Evolutionary conservation across 2,329 filamentous ascomycete genomes (phyloP), one percentile per base, ranked within the genome.

Genomic region (Ceratocystiopsis minuta): DNA sequence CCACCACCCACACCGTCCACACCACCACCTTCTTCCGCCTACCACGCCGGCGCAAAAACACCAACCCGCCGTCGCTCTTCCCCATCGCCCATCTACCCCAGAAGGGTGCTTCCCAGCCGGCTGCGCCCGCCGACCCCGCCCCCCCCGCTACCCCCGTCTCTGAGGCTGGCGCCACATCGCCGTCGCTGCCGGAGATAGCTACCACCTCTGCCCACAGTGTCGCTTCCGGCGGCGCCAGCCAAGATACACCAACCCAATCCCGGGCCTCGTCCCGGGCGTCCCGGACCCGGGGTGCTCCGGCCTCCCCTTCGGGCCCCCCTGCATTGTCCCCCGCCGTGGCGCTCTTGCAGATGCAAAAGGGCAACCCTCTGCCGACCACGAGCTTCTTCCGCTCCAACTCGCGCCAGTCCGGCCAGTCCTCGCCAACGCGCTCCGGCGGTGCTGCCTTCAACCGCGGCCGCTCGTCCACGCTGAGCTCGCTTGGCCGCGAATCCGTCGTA

Each of bases 381-480:
- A 62, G 65, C 11, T 54, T 72, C n/a, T 68, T 72, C 41, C 58
- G 63, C 17, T 64, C 64, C 2, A 58, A 53, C 31, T 68, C 65
- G 16, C 58, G 63, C 35, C 64, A 69, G 43, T 71, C 67, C 2
- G 75, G 74, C 16, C 76, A 74, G 41, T 94, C 88, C 0, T 79
- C 73, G 6, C 75, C 75, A 14, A 74, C 72, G 2, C 72, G 48
- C 24, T 47, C 46, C 1, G 36, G 41, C 12, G 38, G 33, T 2
- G 40, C 38, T 10, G 20, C 28, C 14, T 39, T 44, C 11, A 39
- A 35, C n/a, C 38, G 87, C 50, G 81, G 79, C 41, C 74, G 90
- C 49, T 94, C 90, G 16, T 93, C 87, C 6, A 96, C 90, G 0
- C 71, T 93, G 63, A 87, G 82, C 52, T 96, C 88, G 1, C 60